Conservation (phyloP, 2,329 filamentous ascomycete genomes). For the Exophiala xenobiotica region DNA sequence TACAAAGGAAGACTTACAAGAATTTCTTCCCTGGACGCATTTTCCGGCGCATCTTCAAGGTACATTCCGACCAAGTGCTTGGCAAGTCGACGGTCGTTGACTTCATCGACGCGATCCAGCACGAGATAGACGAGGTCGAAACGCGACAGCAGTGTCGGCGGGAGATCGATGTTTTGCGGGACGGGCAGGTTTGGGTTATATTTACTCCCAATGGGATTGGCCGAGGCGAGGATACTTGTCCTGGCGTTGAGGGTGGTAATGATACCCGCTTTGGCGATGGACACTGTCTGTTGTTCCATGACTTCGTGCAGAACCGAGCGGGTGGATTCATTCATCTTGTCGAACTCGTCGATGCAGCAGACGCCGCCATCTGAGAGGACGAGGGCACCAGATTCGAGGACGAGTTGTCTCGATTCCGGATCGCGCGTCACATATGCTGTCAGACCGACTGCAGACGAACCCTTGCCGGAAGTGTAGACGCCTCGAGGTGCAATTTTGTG, state of each 20-base stretch:
- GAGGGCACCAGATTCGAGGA: slow-evolving; percentile 71
- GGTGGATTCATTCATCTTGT: slow-evolving; percentile 76
- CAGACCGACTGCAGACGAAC: slow-evolving; percentile 72
- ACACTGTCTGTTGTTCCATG: slow-evolving; percentile 78
- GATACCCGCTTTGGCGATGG: slow-evolving; percentile 74
- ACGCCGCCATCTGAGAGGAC: slow-evolving; percentile 73
- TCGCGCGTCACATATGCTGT: slow-evolving; percentile 76
- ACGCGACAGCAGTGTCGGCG: slow-evolving; percentile 88
- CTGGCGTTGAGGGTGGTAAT: slow-evolving; percentile 90
- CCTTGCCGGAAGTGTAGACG: slow-evolving; percentile 74
- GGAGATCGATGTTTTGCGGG: slow-evolving; percentile 96
- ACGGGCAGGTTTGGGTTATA: slow-evolving; percentile 96
- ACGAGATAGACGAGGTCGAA: slow-evolving; percentile 98
- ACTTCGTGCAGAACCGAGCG: slow-evolving; percentile 75
- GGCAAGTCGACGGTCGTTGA: slow-evolving; percentile 80
- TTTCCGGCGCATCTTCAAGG: slow-evolving; percentile 88
- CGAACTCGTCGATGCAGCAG: slow-evolving; percentile 77
- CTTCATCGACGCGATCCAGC: slow-evolving; percentile 89
- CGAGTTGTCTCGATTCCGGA: slow-evolving; percentile 69
- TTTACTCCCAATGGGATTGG: slow-evolving; percentile 95
- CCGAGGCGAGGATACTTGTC: slow-evolving; percentile 92
- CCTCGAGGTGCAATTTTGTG: slow-evolving; percentile 95
- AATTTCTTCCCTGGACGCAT: slow-evolving; percentile 73
- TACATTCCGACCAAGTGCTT: slow-evolving; percentile 96
- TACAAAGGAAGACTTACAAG: slow-evolving; percentile 62